phyloP scores from a whole-genome alignment of 2,329 filamentous ascomycete species.

The Arthrobotrys conoides region DNA sequence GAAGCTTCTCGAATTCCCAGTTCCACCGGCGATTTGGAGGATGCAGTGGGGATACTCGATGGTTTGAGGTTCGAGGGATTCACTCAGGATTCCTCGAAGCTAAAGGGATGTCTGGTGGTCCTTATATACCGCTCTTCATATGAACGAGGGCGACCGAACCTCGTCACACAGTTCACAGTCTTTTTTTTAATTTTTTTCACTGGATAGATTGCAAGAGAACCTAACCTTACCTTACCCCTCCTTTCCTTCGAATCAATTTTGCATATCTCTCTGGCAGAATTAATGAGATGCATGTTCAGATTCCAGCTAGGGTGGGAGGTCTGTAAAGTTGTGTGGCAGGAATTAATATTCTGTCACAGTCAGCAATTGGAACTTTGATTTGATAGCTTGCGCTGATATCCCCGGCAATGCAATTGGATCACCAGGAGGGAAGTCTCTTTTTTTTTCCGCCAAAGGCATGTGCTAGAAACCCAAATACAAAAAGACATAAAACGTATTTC shows the following conservation, averaged over 20 bases:
- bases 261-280: conserved; percentile 33
- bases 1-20: conserved; percentile 21
- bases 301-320: conserved; percentile 31
- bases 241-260: conserved; percentile 32
- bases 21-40: conserved; percentile 22
- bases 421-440: conserved; percentile 3
- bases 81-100: conserved; percentile 21
- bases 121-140: conserved; percentile 50
- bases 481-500: conserved; percentile 9
- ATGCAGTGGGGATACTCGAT: neutral
- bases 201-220: conserved; percentile 22
- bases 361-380: conserved; percentile 10
- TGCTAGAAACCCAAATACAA: conserved; percentile 11
- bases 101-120: conserved; percentile 48
- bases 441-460: conserved; percentile 32
- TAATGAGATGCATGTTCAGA: conserved; percentile 30
- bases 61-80: conserved; percentile 22
- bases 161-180: conserved; percentile 44
- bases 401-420: conserved; percentile 29
- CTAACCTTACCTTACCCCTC: conserved; percentile 54
- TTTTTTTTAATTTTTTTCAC: conserved; percentile 15
- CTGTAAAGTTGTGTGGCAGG: conserved; percentile 27
- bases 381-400: conserved; percentile 16
- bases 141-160: conserved; percentile 32
- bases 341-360: neutral